Evolutionary conservation across 495 filamentous ascomycete species (phyloP), one percentile per base, ranked within the genome.

Genomic region (Pyronema domesticum): DNA sequence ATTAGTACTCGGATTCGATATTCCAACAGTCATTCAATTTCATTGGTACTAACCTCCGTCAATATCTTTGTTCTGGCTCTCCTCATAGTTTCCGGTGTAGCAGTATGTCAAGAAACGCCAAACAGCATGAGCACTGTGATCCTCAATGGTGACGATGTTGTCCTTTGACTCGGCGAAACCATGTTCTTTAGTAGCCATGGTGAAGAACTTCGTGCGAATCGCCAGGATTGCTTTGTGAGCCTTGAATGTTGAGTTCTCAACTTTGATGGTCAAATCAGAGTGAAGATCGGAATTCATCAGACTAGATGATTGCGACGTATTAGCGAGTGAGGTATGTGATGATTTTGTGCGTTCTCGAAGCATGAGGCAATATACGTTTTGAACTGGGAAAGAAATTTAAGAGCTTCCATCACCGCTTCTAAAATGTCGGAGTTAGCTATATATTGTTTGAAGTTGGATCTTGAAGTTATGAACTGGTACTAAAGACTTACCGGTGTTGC

Each of bases 31-130:
- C 2, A 5, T 30, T 30, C 23, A 30, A n/a, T n/a, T 30, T 2
- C 5, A 30, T 30, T 30, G 1, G 23, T 2, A 30, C 23, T 5
- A 30, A 30, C 23, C 23, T 30, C 23, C 23, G 1, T 30, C 23
- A 30, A 30, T 30, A 30, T 30, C 23, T 30, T 30, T 30, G 5
- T 30, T 30, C 23, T 30, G 23, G 23, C 9, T 14, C 7, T 40
- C 50, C 35, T 10, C 9, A n/a, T 53, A 53, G 13, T 53, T 37
- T 2, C 50, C 50, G 8, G 37, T 43, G 50, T 53, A 53, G 37
- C 50, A 53, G 37, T 40, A 53, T 14, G 7, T 8, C 14, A 53
- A n/a, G 23, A 53, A 53, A 14, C 50, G 14, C 36, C 37, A 53
- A 10, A 53, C 50, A 9, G 50, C 37, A 42, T 53, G 37, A 0